Base-by-base conservation (phyloP, 306 rosid genomes). In the Inga laurina region DNA sequence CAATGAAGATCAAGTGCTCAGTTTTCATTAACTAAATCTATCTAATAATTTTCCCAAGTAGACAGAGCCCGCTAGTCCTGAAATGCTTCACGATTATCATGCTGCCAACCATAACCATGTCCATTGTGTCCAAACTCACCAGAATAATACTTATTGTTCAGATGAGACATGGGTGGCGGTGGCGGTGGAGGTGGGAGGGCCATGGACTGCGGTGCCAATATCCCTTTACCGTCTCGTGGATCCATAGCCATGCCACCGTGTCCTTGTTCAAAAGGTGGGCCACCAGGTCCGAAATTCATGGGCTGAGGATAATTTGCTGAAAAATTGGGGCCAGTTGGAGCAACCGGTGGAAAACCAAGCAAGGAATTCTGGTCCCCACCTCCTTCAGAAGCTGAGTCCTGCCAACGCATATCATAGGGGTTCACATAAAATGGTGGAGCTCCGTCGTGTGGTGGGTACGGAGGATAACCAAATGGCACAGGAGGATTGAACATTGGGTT, bases 401-500 rank as follows among this genome's bases (percentile, higher is more conserved):
- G 97, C 41, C 97, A 83, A 16, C 90, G 79, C 78, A 92, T 79
- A 75, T 97, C 98, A 85, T 85, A 94, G 3, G 98, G 89, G 82
- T 93, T 85, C 61, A 82, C 81, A 77, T 87, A 97, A 86, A 89
- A 94, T 62, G 90, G 91, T 41, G 93, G 98, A 81, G 89, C 88
- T 72, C 97, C 95, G 65, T 94, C 99, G 21, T 81, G 84, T 4
- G 90, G 85, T 2, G 90, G 89, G 86, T 85, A 92, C 57, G 97
- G 92, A 77, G 92, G 91, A 66, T 82, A 91, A 70, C 92, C 98
- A 84, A 81, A 94, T 32, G 92, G 95, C 68, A 81, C 62, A 62
- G 96, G 86, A 79, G 97, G 92, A 81, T 90, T 96, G 84, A 91
- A 46, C 92, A 87, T 89, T 84, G 91, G 94, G 83, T 89, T 94